Conservation (phyloP, 371 early-diverging fungal species). For the Conidiobolus incongruus region DNA sequence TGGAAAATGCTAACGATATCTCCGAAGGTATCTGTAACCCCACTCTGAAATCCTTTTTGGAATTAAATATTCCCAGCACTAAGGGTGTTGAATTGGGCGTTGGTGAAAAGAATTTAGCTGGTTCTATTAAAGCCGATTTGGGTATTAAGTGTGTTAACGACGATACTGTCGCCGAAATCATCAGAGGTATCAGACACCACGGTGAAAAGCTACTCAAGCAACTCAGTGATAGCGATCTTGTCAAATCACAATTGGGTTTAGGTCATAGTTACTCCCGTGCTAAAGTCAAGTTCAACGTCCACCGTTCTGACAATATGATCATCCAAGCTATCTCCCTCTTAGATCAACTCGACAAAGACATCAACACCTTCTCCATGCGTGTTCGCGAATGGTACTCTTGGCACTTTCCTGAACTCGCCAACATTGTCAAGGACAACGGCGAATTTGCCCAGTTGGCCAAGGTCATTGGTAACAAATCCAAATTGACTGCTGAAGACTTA, state of each 20-base stretch:
- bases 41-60: conserved; percentile 75
- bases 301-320: conserved; percentile 91
- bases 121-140: conserved; percentile 57
- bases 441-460: conserved; percentile 51
- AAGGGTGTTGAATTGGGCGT: conserved; percentile 71
- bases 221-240: conserved; percentile 76
- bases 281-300: conserved; percentile 79
- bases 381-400: conserved; percentile 93
- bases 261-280: conserved; percentile 66
- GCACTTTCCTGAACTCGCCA: conserved; percentile 96
- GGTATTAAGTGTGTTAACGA: conserved; percentile 55
- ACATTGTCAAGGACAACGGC: conserved; percentile 48
- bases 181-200: conserved; percentile 84
- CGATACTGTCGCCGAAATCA: conserved; percentile 64
- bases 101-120: conserved; percentile 79
- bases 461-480: conserved; percentile 53
- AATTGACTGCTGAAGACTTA: conserved; percentile 42
- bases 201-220: conserved; percentile 70
- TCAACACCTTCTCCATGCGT: conserved; percentile 93
- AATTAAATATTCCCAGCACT: conserved; percentile 73
- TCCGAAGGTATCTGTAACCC: conserved; percentile 83
- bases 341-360: conserved; percentile 88
- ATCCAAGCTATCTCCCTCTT: conserved; percentile 83
- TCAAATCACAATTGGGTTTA: conserved; percentile 74
- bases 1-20: conserved; percentile 91